phyloP scores from a whole-genome alignment of 176 grass and related monocot species.

The Hordeum marinum region DNA sequence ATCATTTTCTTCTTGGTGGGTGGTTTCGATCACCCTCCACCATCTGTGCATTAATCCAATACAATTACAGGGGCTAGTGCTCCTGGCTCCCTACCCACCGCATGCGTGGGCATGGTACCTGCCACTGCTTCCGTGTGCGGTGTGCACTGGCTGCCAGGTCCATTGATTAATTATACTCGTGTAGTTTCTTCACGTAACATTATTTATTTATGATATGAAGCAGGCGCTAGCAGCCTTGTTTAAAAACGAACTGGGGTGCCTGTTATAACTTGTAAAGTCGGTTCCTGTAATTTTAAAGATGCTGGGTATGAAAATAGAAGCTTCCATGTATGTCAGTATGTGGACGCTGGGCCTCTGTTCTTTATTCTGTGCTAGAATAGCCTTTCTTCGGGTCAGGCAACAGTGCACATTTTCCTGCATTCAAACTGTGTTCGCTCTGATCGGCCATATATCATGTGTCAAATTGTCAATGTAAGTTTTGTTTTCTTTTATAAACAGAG shows the following conservation, averaged over 20 bases:
- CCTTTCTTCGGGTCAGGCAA: no score
- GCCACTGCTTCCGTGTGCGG: not conserved
- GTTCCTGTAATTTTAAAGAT: slow-evolving; percentile 1
- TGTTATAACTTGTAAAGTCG: slow-evolving; percentile 5
- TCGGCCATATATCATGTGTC: no score
- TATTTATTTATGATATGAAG: slow-evolving; percentile 25
- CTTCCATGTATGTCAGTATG: not conserved
- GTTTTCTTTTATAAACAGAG: no score
- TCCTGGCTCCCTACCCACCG: slow-evolving; percentile 1
- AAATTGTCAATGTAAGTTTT: no score
- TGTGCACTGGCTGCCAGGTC: slow-evolving; percentile 25
- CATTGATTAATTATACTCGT: slow-evolving; percentile 25
- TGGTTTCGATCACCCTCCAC: slow-evolving; percentile 18
- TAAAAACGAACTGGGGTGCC: not conserved
- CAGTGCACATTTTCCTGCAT: no score
- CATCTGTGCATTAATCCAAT: slow-evolving; percentile 24
- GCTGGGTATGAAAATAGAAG: not conserved
- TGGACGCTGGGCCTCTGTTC: no score
- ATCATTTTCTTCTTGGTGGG: slow-evolving; percentile 36
- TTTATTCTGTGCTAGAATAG: no score
- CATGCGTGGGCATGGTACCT: not conserved
- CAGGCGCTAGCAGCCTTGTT: not conserved
- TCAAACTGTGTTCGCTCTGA: no score
- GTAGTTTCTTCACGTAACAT: slow-evolving; percentile 25
- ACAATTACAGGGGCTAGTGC: not conserved